A percentile compares a stretch with the other conserved stretches of the same genome.
These are phyloP conservation scores for Takashimella tepidaria DNA, from an alignment of 1,284 basidiomycete genomes.

Conservation along the genomic window DNA sequence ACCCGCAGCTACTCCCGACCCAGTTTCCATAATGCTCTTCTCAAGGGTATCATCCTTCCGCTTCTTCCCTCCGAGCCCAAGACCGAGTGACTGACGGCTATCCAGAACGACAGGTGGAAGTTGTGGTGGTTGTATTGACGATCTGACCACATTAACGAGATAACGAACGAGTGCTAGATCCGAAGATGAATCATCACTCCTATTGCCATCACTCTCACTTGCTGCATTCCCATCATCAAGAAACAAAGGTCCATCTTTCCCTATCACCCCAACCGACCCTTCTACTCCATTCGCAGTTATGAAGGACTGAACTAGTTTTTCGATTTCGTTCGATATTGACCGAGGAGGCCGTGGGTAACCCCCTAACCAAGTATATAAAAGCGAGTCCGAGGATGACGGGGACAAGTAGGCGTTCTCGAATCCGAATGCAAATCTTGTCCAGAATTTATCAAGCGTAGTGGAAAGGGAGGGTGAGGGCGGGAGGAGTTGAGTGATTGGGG, in stretches of 20 bases:
- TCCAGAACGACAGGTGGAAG: neutral
- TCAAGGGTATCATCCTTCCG: neutral
- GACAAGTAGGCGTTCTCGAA: slow-evolving; percentile 28
- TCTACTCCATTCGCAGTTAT: slow-evolving; percentile 7
- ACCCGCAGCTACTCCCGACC: slow-evolving; percentile 14
- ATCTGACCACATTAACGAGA: slow-evolving; percentile 15
- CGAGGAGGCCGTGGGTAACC: slow-evolving; percentile 16
- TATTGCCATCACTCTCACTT: neutral
- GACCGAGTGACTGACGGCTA: neutral
- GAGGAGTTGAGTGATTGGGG: slow-evolving; percentile 16
- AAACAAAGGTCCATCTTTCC: slow-evolving; percentile 16
- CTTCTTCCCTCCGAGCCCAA: neutral
- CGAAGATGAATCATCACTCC: neutral
- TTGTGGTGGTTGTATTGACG: slow-evolving; percentile 11
- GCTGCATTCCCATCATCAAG: slow-evolving; percentile 1
- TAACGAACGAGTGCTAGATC: slow-evolving; percentile 19
- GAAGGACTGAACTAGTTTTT: slow-evolving; percentile 8
- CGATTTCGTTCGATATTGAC: no score
- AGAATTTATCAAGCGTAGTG: slow-evolving; percentile 33
- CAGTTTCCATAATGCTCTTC: no score
- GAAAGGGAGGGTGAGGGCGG: slow-evolving; percentile 17
- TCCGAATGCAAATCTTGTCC: slow-evolving; percentile 37
- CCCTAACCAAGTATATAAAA: slow-evolving; percentile 21
- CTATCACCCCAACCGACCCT: slow-evolving; percentile 8
- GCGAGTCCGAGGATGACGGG: slow-evolving; percentile 7